Percentiles rank a stretch among this genome's conserved stretches.
Conservation (phyloP, 345 rosid genomes). For the Corchorus capsularis region DNA sequence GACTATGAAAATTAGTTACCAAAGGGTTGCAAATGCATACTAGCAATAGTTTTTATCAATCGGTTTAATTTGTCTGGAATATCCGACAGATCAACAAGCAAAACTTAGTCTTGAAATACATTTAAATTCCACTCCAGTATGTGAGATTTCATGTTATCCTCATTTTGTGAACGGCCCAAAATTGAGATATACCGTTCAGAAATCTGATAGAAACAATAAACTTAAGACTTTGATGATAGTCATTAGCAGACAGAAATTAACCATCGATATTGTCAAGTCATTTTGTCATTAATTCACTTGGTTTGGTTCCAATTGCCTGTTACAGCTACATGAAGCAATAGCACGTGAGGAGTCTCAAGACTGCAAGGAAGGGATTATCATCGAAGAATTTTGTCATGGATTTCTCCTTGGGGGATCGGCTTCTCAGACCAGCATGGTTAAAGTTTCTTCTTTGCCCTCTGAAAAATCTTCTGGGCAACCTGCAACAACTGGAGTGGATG, state of each 20-base stretch:
- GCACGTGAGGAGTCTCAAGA: conserved; percentile 68
- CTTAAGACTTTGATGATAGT: not conserved
- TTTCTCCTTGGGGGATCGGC: conserved; percentile 69
- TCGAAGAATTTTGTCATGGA: conserved; percentile 72
- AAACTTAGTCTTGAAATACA: not conserved
- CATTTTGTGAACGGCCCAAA: not conserved
- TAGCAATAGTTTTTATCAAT: not conserved
- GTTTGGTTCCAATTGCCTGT: not conserved
- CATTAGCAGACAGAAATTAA: not conserved
- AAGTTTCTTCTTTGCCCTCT: conserved; percentile 57
- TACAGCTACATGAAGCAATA: conserved; percentile 78
- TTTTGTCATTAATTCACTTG: not conserved
- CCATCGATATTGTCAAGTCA: too few species aligned
- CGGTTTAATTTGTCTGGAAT: not conserved
- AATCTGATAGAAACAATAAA: conserved; percentile 2
- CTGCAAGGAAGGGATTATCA: conserved; percentile 66
- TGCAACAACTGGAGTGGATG: conserved; percentile 45
- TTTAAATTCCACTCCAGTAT: not conserved
- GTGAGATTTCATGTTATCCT: not conserved
- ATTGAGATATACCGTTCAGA: not conserved
- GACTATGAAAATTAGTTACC: not conserved
- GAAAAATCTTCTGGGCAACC: conserved; percentile 36
- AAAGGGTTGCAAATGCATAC: not conserved
- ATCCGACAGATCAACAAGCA: not conserved
- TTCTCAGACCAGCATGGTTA: conserved; percentile 82